These are phyloP conservation scores for Tylopilus intermedius DNA, from an alignment of 768 basidiomycete genomes.

Conservation along the genomic window DNA sequence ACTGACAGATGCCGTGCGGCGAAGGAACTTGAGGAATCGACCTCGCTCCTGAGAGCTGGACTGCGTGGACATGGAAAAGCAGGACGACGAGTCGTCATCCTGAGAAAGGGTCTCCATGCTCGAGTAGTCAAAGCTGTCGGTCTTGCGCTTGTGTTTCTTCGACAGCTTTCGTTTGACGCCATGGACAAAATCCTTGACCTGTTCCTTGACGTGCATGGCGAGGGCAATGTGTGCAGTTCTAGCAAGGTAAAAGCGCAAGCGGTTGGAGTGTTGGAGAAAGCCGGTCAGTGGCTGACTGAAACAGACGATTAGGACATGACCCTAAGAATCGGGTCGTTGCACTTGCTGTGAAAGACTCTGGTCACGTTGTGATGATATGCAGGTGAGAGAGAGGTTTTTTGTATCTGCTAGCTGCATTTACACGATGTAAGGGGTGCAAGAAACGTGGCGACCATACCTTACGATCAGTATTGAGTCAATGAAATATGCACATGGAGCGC, in stretches of 20 bases:
- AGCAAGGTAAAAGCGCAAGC: not conserved
- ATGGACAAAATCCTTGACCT: slow-evolving; percentile 27
- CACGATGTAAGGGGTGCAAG: not conserved
- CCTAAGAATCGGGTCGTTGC: not conserved
- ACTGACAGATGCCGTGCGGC: slow-evolving; percentile 9
- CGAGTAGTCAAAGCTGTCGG: slow-evolving; percentile 16
- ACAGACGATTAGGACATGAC: not conserved
- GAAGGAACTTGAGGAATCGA: slow-evolving; percentile 14
- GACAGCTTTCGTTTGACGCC: slow-evolving; percentile 32
- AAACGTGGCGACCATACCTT: slow-evolving; percentile 1
- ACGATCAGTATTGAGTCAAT: not conserved
- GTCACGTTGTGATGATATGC: slow-evolving; percentile 8
- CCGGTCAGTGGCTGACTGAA: not conserved
- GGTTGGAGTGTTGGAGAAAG: not conserved
- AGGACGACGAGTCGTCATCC: slow-evolving; percentile 14
- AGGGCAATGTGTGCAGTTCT: not conserved
- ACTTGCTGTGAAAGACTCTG: slow-evolving; percentile 4
- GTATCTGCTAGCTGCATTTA: too few species aligned
- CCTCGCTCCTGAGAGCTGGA: slow-evolving; percentile 1
- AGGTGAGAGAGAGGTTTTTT: not conserved
- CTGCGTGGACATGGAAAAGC: slow-evolving; percentile 13
- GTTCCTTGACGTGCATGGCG: slow-evolving; percentile 30
- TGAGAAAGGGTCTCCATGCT: slow-evolving; percentile 7
- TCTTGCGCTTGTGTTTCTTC: slow-evolving; percentile 18
- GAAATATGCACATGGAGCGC: not conserved